phyloP scores from a whole-genome alignment of 495 filamentous ascomycete species.

The Symbiotaphrina buchneri region DNA sequence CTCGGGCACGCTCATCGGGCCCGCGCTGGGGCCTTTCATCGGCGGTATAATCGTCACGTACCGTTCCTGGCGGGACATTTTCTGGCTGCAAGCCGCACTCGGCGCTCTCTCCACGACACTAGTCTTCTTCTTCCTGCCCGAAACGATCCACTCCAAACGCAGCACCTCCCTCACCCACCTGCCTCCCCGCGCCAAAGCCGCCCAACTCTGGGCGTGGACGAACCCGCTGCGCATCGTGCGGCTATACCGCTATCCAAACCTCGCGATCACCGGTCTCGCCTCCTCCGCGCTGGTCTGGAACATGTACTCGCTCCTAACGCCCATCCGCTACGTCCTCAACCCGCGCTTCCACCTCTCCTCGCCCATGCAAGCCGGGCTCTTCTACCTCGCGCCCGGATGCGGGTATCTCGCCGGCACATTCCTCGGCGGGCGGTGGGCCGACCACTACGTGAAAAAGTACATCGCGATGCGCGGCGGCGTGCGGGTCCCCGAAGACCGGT shows the following conservation, averaged over 20 bases:
- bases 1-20: conserved; percentile 44
- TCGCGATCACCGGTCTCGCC: conserved; percentile 35
- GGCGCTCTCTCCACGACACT: conserved; percentile 30
- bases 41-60: conserved; percentile 43
- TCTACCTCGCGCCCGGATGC: conserved; percentile 51
- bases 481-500: conserved; percentile 45
- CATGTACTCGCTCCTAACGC: conserved; percentile 48
- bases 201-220: conserved; percentile 30
- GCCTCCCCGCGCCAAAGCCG: conserved; percentile 19
- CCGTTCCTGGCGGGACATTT: conserved; percentile 42
- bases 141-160: conserved; percentile 39
- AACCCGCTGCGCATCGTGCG: conserved; percentile 37
- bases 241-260: conserved; percentile 39
- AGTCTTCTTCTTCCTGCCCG: conserved; percentile 41
- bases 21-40: conserved; percentile 31
- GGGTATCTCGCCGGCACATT: conserved; percentile 52
- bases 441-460: conserved; percentile 38
- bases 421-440: conserved; percentile 48
- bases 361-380: conserved; percentile 42
- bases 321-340: conserved; percentile 53
- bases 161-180: conserved; percentile 29
- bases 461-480: conserved; percentile 29
- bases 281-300: conserved; percentile 35
- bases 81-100: conserved; percentile 49
- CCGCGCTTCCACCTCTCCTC: conserved; percentile 44